A percentile compares a stretch with the other conserved stretches of the same genome.
These are phyloP conservation scores for Trichoderma sp. DNA, from an alignment of 2,329 filamentous ascomycete genomes.

Conservation along the genomic window DNA sequence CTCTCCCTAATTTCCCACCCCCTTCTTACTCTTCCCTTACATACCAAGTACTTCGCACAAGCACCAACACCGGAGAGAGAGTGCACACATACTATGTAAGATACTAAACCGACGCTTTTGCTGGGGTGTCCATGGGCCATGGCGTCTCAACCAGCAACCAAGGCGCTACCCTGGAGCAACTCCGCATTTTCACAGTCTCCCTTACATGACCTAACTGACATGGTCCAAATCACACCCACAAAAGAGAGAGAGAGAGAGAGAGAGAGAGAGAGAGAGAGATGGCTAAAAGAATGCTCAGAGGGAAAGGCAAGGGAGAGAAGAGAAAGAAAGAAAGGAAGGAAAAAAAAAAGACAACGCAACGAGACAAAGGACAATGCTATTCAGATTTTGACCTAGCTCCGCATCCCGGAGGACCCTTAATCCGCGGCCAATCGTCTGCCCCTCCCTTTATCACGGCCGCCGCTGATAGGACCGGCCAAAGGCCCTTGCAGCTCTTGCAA, in stretches of 20 bases:
- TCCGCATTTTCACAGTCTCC: not conserved
- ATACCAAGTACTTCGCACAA: no score
- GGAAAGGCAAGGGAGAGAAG: not conserved
- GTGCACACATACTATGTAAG: not conserved
- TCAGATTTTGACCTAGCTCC: conserved; percentile 4
- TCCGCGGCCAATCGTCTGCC: conserved; percentile 17
- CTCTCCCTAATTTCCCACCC: not conserved
- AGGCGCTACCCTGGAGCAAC: not conserved
- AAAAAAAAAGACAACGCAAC: not conserved
- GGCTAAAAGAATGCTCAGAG: no score
- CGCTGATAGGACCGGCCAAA: conserved; percentile 15
- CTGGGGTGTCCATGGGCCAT: not conserved
- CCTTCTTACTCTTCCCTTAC: not conserved
- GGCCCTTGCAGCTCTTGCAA: conserved; percentile 17
- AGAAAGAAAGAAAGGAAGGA: not conserved
- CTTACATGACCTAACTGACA: not conserved
- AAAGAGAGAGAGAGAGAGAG: not conserved
- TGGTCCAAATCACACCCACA: no score
- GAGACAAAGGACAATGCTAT: conserved; percentile 1
- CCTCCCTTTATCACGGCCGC: conserved; percentile 11
- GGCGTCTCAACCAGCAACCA: not conserved
- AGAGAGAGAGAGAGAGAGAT: no score
- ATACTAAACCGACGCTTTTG: not conserved
- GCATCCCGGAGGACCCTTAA: conserved; percentile 16
- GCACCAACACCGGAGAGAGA: not conserved